Percentiles rank a stretch among this genome's conserved stretches.
Evolutionary conservation across 345 rosid species (phyloP).

Genomic region (Carallia pectinifolia): DNA sequence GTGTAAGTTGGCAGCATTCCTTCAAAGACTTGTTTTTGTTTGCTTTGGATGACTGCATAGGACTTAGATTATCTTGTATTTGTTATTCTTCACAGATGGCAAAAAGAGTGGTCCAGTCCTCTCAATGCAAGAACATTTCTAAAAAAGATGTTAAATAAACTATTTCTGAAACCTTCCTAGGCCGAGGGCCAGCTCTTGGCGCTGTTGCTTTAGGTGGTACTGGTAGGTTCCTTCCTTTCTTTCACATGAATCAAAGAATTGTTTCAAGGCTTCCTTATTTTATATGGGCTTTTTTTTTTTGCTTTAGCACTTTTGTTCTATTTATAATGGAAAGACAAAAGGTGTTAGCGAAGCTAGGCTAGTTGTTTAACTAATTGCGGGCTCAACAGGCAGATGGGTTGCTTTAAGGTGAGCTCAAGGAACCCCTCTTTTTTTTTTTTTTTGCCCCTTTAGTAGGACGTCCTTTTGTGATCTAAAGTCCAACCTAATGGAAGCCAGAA

Average conservation of each 20-base stretch:
- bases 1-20: conserved; percentile 14
- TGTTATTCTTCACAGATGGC: no score
- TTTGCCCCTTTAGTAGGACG: not conserved
- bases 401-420: conserved; percentile 11
- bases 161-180: not conserved
- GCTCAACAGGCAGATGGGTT: conserved; percentile 11
- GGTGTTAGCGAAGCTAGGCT: not conserved
- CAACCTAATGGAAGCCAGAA: not conserved
- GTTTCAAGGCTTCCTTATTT: not conserved
- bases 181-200: not conserved
- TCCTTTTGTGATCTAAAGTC: no score
- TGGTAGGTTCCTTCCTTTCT: conserved; percentile 12
- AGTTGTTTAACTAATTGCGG: conserved; percentile 12
- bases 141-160: not conserved
- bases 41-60: conserved; percentile 17
- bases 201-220: not conserved
- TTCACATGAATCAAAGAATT: conserved; percentile 11
- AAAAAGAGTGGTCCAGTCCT: not conserved
- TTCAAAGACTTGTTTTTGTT: conserved; percentile 25
- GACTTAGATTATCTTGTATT: no score
- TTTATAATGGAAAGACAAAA: not conserved
- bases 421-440: not conserved
- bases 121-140: no score
- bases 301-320: conserved; percentile 9
- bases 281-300: not conserved